A percentile compares a stretch with the other conserved stretches of the same genome.
Evolutionary conservation across 305 asterid species (phyloP).

Genomic region (Andrographis paniculata): DNA sequence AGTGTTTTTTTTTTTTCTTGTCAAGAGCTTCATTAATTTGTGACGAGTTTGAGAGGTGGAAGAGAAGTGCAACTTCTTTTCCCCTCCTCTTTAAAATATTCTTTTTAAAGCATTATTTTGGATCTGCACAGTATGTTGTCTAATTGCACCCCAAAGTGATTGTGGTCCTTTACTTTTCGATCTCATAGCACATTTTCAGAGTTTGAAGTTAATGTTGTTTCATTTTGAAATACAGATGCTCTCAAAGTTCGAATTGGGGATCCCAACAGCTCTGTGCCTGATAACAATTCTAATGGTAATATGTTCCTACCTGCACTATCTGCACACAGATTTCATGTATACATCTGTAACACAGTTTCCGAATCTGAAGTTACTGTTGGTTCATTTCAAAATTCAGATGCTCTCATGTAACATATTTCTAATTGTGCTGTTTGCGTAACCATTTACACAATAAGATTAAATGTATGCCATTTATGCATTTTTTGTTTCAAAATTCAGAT

Average conservation of each 20-base stretch:
- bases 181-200: conserved; percentile 23
- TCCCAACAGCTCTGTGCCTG: conserved; percentile 18
- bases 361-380: not conserved
- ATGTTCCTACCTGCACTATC: not conserved
- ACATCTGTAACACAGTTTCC: no score
- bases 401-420: no score
- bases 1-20: not conserved
- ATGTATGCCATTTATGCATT: no score
- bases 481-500: no score
- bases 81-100: not conserved
- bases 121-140: conserved; percentile 7
- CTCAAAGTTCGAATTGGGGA: conserved; percentile 18
- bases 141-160: conserved; percentile 9
- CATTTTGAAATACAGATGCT: conserved; percentile 26
- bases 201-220: conserved; percentile 19
- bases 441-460: no score
- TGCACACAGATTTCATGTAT: not conserved
- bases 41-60: not conserved
- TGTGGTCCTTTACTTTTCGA: conserved; percentile 8
- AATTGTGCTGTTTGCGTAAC: no score
- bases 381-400: no score
- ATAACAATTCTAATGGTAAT: conserved; percentile 28
- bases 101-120: conserved; percentile 1
- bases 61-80: not conserved
- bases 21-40: not conserved